Conservation (phyloP, 1,139 yeast genomes). For the Suhomyces bolitotheri region DNA sequence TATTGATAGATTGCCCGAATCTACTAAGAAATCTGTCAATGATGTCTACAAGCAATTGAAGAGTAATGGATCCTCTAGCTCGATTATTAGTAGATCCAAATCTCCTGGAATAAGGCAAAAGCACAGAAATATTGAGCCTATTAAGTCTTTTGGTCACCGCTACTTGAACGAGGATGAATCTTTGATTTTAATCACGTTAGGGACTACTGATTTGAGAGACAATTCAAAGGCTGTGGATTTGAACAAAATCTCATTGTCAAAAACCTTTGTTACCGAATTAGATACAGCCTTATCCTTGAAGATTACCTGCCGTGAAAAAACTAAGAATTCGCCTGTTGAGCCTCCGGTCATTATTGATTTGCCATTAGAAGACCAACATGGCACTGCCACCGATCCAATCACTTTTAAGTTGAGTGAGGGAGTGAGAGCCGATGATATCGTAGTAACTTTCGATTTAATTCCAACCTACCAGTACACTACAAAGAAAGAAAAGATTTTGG, state of each 20-base stretch:
- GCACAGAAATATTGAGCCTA: constrained; percentile 43
- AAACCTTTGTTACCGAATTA: constrained; percentile 75
- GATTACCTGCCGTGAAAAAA: constrained; percentile 53
- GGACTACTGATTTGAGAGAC: constrained; percentile 79
- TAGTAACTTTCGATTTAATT: constrained; percentile 78
- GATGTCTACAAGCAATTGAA: constrained; percentile 46
- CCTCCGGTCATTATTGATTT: constrained; percentile 75
- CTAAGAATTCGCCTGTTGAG: constrained; percentile 48
- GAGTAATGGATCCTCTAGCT: constrained; percentile 25
- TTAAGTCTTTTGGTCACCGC: constrained; percentile 86
- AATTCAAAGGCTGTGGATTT: constrained; percentile 63
- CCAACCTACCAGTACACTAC: constrained; percentile 71
- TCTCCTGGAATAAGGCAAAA: constrained; percentile 27
- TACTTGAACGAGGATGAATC: constrained; percentile 66
- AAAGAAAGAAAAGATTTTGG: constrained; percentile 54
- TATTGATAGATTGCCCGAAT: constrained; percentile 45
- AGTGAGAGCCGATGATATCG: constrained; percentile 53
- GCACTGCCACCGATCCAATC: constrained; percentile 79
- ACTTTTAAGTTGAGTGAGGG: constrained; percentile 63
- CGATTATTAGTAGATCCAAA: constrained; percentile 24
- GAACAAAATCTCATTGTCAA: constrained; percentile 70
- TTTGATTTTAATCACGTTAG: constrained; percentile 74
- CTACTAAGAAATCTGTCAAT: constrained; percentile 34
- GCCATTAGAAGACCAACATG: constrained; percentile 80
- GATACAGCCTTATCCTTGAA: constrained; percentile 86